Percentiles rank a stretch among this genome's conserved stretches.
These are phyloP conservation scores for Trichoderma hamatum DNA, from an alignment of 2,329 filamentous ascomycete species.

Conservation along the genomic window DNA sequence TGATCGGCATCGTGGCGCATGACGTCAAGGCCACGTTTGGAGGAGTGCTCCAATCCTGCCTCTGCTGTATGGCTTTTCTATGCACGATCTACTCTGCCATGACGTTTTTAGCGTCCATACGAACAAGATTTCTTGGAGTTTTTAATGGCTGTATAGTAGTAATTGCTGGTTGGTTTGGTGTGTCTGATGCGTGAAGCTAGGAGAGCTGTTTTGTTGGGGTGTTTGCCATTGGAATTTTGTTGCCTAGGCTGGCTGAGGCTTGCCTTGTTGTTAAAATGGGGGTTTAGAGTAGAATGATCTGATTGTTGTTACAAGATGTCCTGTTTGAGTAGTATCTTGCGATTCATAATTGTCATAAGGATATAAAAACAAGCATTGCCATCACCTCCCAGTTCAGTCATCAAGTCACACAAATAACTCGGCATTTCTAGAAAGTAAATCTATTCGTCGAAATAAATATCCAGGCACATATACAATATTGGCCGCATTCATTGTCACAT, in stretches of 20 bases:
- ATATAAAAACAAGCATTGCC: neutral
- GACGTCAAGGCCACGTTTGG: constrained; percentile 24
- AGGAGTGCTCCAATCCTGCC: neutral
- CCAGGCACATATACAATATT: neutral
- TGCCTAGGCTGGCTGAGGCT: neutral
- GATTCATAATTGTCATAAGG: neutral
- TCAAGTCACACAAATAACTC: neutral
- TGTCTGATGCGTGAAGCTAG: neutral
- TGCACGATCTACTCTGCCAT: neutral
- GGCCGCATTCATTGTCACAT: neutral
- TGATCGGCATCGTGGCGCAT: constrained; percentile 26
- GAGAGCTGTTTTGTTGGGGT: constrained; percentile 21
- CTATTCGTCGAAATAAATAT: no score
- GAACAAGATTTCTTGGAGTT: constrained; percentile 6
- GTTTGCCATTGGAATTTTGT: neutral
- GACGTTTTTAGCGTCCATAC: constrained; percentile 18
- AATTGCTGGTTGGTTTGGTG: neutral
- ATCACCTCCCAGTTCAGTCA: neutral
- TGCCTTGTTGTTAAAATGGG: neutral
- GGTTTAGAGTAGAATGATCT: neutral
- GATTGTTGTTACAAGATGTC: neutral
- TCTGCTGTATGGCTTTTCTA: neutral
- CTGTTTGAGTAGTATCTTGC: neutral
- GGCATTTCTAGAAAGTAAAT: neutral
- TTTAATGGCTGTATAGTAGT: neutral